These are phyloP conservation scores for Phytophthora megakarya DNA, from an alignment of 352 stramenopile genomes.

Conservation along the genomic window DNA sequence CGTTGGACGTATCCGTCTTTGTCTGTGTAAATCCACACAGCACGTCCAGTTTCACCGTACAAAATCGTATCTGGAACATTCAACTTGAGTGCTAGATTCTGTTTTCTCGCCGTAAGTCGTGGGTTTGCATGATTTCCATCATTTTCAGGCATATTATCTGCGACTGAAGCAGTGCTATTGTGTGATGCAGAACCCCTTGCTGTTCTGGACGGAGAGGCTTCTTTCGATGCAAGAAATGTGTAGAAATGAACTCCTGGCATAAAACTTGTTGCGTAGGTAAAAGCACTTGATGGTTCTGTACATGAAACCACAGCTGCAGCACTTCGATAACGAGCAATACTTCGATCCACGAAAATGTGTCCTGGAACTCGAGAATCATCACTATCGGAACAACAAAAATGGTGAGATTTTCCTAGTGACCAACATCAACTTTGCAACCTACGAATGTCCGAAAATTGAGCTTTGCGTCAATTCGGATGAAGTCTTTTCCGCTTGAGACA, in stretches of 20 bases:
- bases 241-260: slow-evolving; percentile 85
- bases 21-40: slow-evolving; percentile 76
- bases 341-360: slow-evolving; percentile 17
- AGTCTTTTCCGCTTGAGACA: slow-evolving; percentile 57
- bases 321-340: slow-evolving; percentile 53
- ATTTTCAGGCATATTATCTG: neutral
- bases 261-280: slow-evolving; percentile 66
- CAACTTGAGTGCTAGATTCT: slow-evolving; percentile 46
- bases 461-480: slow-evolving; percentile 31
- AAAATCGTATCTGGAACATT: slow-evolving; percentile 83
- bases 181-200: neutral
- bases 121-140: slow-evolving; percentile 11
- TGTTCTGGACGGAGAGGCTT: slow-evolving; percentile 17
- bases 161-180: neutral
- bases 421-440: slow-evolving; percentile 3
- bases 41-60: slow-evolving; percentile 74
- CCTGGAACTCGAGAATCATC: slow-evolving; percentile 14
- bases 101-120: slow-evolving; percentile 16
- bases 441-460: slow-evolving; percentile 32
- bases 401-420: neutral
- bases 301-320: slow-evolving; percentile 70
- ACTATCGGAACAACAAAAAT: slow-evolving; percentile 8
- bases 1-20: slow-evolving; percentile 71
- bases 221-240: slow-evolving; percentile 71
- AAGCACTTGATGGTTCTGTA: slow-evolving; percentile 45